Conservation (phyloP, 768 basidiomycete species). For the Sporobolomyces roseus region DNA sequence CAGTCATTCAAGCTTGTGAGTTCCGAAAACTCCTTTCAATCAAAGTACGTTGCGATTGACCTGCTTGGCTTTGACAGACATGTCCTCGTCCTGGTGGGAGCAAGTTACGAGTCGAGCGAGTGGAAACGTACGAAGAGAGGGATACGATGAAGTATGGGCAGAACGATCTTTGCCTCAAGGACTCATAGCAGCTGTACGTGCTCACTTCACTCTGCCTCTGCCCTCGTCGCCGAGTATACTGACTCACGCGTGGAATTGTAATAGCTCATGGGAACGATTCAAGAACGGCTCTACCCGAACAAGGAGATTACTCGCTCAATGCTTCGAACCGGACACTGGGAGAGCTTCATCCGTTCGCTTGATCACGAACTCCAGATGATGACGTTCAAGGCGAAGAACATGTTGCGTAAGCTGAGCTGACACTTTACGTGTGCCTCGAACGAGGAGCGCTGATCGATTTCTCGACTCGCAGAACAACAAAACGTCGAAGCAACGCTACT, state of each 20-base stretch:
- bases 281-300: slow-evolving; percentile 39
- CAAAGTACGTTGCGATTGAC: neutral
- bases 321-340: slow-evolving; percentile 33
- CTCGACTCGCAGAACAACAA: slow-evolving; percentile 23
- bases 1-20: slow-evolving; percentile 33
- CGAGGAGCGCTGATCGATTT: neutral
- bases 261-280: slow-evolving; percentile 40
- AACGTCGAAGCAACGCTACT: slow-evolving; percentile 38
- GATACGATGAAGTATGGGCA: slow-evolving; percentile 28
- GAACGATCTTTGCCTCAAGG: slow-evolving; percentile 33
- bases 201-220: neutral
- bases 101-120: slow-evolving; percentile 31
- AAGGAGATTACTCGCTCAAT: slow-evolving; percentile 35
- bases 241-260: no score
- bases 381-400: slow-evolving; percentile 21
- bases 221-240: no score
- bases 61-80: slow-evolving; percentile 2
- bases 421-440: neutral
- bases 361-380: slow-evolving; percentile 37
- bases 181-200: slow-evolving; percentile 28
- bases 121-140: slow-evolving; percentile 15
- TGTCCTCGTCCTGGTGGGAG: slow-evolving; percentile 40
- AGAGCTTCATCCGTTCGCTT: slow-evolving; percentile 35
- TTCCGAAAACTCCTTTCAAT: neutral
- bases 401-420: slow-evolving; percentile 23